Evolutionary conservation across 179 eudicot species (phyloP), one percentile per base, ranked within the genome.

Genomic region (Beta macrorhiza): DNA sequence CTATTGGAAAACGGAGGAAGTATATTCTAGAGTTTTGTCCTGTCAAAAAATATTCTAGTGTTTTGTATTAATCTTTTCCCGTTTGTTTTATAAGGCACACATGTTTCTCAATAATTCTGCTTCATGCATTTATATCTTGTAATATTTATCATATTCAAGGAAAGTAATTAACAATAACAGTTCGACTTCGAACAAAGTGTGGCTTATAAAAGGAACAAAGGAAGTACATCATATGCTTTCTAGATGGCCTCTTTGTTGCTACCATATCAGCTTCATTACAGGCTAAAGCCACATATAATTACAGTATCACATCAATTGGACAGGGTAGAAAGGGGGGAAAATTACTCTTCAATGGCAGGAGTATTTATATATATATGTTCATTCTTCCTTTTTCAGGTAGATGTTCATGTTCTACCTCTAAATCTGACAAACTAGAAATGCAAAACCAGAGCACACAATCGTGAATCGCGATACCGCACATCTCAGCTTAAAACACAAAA

Each of bases 371-470:
- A 70, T n/a, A 47, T 44, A 6, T 14, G 22, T 25, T 25, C 52
- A 7, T 52, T 52, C 11, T 52, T 20, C 22, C 22, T 51, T 56
- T 75, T 75, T 37, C 8, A 57, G 4, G 16, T 32, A 29, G 67
- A 37, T 53, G 20, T n/a, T 81, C 67, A 37, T 64, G 20, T n/a
- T 81, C 67, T 55, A 67, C 19, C 42, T 64, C 75, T 67, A 65
- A 75, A 55, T 65, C 78, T n/a, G 55, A 81, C 45, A 81, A 82
- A 69, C 65, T 58, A 68, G 10, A 8, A 82, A n/a, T 37, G 19
- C 3, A 20, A 65, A 57, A 57, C 32, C 17, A 82, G 70, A 69
- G 22, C 51, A 81, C 62, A 42, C 55, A 3, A 37, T 29, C 29
- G 47, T 44, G 42, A 37, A 37, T 29, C 29, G 57, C 22, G 76